Percentiles rank a stretch among this genome's conserved stretches.
phyloP scores from a whole-genome alignment of 129 eudicot species.

The Kitagawia praeruptora region DNA sequence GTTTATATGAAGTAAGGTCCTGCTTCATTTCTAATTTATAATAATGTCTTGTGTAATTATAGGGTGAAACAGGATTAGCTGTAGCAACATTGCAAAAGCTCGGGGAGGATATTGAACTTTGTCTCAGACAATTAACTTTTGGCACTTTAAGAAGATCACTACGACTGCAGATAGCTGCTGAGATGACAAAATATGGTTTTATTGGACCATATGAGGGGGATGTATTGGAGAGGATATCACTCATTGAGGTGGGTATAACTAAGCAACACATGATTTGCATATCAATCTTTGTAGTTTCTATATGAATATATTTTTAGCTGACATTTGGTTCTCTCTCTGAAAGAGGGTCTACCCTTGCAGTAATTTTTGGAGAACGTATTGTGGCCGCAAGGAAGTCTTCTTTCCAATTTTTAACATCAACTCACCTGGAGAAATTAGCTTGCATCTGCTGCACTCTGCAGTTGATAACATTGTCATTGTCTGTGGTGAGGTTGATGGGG shows the following conservation, averaged over 20 bases:
- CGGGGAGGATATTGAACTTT: conserved; percentile 76
- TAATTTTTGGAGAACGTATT: conserved; percentile 54
- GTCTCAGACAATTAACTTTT: conserved; percentile 70
- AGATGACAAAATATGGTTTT: conserved; percentile 63
- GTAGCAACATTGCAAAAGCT: conserved; percentile 88
- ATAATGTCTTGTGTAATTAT: conserved; percentile 20
- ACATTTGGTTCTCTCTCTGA: conserved; percentile 30
- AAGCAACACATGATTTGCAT: not conserved
- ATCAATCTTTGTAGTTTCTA: conserved; percentile 2
- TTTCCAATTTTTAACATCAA: conserved; percentile 23
- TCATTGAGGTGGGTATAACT: conserved; percentile 45
- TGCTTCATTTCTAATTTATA: conserved; percentile 4
- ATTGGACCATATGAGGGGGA: conserved; percentile 72
- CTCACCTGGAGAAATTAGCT: conserved; percentile 38
- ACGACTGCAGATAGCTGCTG: conserved; percentile 69
- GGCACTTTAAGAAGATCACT: conserved; percentile 86
- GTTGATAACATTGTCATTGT: conserved; percentile 31
- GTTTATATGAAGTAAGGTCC: conserved; percentile 3
- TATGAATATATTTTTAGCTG: conserved; percentile 26
- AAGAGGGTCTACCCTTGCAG: conserved; percentile 94
- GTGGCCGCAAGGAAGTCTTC: conserved; percentile 34
- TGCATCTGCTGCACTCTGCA: conserved; percentile 36
- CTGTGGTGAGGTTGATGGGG: conserved; percentile 94
- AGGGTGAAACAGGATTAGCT: conserved; percentile 88
- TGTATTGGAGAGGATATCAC: conserved; percentile 65